Evolutionary conservation across 2,329 filamentous ascomycete species (phyloP).

Genomic region (Drechmeria coniospora): DNA sequence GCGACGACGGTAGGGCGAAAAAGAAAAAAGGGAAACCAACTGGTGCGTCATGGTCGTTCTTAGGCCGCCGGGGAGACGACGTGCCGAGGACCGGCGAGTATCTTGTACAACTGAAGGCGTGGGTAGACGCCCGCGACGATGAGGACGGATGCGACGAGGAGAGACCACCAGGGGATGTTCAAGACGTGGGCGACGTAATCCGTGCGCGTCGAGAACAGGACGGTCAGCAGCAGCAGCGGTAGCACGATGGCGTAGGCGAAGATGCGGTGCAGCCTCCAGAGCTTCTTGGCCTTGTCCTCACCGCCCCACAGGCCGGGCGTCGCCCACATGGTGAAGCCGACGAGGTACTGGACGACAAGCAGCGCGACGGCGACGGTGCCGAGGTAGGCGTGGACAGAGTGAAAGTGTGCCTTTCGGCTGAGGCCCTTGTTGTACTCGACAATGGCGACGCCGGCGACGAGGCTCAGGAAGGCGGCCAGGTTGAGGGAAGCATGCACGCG

Average conservation of each 20-base stretch:
- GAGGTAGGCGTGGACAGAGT: conserved; percentile 66
- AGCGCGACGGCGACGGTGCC: conserved; percentile 62
- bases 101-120: conserved; percentile 66
- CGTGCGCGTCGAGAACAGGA: conserved; percentile 62
- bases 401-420: conserved; percentile 55
- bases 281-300: conserved; percentile 58
- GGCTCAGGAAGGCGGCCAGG: conserved; percentile 42
- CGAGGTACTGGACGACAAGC: conserved; percentile 55
- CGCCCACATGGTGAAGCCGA: conserved; percentile 75
- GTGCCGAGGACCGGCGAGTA: conserved; percentile 33
- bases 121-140: conserved; percentile 59
- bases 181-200: conserved; percentile 54
- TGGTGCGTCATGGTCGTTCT: background rate
- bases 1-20: too few species aligned
- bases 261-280: conserved; percentile 83
- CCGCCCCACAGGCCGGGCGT: conserved; percentile 61
- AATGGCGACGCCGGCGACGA: conserved; percentile 49
- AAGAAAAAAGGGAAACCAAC: too few species aligned
- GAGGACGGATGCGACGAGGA: conserved; percentile 49
- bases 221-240: conserved; percentile 55
- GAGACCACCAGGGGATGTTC: conserved; percentile 61
- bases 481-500: conserved; percentile 56
- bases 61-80: background rate
- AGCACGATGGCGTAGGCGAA: conserved; percentile 57
- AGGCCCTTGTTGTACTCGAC: conserved; percentile 76